A percentile compares a stretch with the other conserved stretches of the same genome.
Evolutionary conservation across 768 basidiomycete genomes (phyloP).

Genomic region (Dentipellis fragilis): DNA sequence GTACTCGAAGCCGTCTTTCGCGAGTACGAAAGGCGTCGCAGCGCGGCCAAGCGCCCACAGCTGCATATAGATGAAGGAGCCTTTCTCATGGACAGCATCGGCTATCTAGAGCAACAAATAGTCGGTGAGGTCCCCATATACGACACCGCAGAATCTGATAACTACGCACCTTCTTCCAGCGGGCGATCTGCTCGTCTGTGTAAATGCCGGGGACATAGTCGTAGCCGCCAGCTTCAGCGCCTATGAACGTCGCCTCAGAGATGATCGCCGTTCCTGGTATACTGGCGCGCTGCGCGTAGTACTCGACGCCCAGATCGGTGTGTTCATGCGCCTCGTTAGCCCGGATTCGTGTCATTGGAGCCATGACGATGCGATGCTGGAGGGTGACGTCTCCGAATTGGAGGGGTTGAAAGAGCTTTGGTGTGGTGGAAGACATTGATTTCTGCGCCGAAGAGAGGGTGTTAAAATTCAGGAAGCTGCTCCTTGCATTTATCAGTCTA

Average conservation of each 20-base stretch:
- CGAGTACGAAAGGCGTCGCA: neutral
- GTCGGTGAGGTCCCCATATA: neutral
- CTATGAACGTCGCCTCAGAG: neutral
- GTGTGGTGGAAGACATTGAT: neutral
- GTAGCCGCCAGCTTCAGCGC: neutral
- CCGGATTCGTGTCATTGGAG: neutral
- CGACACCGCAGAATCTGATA: neutral
- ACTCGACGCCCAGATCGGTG: neutral
- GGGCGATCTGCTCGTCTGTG: neutral
- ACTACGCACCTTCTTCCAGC: neutral
- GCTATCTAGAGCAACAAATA: conserved; percentile 30
- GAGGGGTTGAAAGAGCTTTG: conserved; percentile 1
- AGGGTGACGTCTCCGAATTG: neutral
- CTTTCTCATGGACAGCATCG: conserved; percentile 43
- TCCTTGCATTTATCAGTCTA: too few relatives aligned
- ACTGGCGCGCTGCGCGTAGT: neutral
- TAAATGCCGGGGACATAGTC: neutral
- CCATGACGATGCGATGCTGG: neutral
- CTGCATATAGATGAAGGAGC: conserved; percentile 42
- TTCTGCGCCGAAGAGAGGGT: neutral
- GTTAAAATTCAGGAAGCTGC: too few relatives aligned
- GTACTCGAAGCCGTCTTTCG: neutral
- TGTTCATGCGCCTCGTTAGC: neutral
- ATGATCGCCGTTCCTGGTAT: neutral
- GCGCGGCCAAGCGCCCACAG: conserved; percentile 45